phyloP scores from a whole-genome alignment of 129 eudicot genomes.

The Tagetes erecta region DNA sequence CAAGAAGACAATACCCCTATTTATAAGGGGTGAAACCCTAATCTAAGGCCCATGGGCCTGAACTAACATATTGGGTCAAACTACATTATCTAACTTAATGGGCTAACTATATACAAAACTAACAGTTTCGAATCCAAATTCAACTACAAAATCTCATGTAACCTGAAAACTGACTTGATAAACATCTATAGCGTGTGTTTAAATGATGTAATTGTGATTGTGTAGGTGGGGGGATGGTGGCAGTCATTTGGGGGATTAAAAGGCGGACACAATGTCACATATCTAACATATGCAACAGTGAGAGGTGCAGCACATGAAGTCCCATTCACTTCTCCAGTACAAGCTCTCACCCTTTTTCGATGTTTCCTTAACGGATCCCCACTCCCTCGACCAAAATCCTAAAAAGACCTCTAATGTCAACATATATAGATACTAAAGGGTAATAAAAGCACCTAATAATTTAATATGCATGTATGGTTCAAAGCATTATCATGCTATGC shows the following conservation, averaged over 20 bases:
- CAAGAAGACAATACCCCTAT: too few species aligned
- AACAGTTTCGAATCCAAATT: too few species aligned
- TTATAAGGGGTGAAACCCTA: too few species aligned
- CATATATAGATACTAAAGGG: background rate
- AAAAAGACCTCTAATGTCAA: background rate
- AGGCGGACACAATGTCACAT: conserved; percentile 32
- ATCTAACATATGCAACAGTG: conserved; percentile 34
- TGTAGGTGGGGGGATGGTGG: conserved; percentile 38
- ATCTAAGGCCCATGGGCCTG: too few species aligned
- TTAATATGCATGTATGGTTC: background rate
- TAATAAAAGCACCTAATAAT: background rate
- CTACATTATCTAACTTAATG: too few species aligned
- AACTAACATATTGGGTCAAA: too few species aligned
- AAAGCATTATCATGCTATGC: background rate
- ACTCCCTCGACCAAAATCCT: conserved; percentile 33
- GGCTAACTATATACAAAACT: too few species aligned
- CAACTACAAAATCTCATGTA: too few species aligned
- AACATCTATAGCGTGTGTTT: too few species aligned
- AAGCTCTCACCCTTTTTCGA: conserved; percentile 37
- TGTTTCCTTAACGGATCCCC: conserved; percentile 34
- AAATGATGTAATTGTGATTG: background rate
- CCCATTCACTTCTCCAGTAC: conserved; percentile 35
- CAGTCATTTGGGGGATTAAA: conserved; percentile 34
- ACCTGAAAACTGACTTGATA: background rate
- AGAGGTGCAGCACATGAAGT: conserved; percentile 41